Percentiles rank a stretch among this genome's conserved stretches.
Evolutionary conservation across 2,329 filamentous ascomycete genomes (phyloP).

Genomic region (Verticillium klebahnii): DNA sequence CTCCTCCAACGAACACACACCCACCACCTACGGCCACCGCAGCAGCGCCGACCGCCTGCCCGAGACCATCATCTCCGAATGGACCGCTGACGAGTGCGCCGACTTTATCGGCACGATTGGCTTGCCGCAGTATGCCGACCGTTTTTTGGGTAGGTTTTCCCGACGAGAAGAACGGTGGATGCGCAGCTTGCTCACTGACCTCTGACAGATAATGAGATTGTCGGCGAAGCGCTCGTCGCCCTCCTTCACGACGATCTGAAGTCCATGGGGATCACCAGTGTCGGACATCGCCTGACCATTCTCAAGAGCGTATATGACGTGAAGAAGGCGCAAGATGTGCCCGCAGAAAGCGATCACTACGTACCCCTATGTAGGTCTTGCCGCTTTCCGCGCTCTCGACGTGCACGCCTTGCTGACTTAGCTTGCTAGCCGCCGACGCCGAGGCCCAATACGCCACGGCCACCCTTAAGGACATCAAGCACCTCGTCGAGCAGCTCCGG

Average conservation of each 20-base stretch:
- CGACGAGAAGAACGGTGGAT: not conserved
- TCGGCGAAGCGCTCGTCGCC: slow-evolving; percentile 84
- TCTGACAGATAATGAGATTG: slow-evolving; percentile 79
- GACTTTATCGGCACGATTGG: slow-evolving; percentile 81
- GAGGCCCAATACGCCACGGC: slow-evolving; percentile 81
- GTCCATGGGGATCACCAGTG: slow-evolving; percentile 88
- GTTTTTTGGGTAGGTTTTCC: slow-evolving; percentile 68
- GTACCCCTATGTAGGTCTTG: slow-evolving; percentile 74
- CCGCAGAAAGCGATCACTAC: slow-evolving; percentile 89
- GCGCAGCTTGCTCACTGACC: slow-evolving; percentile 12
- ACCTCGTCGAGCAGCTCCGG: slow-evolving; percentile 83
- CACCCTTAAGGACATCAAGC: slow-evolving; percentile 87
- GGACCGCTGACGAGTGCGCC: slow-evolving; percentile 82
- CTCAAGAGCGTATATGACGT: slow-evolving; percentile 95
- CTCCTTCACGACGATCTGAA: slow-evolving; percentile 90
- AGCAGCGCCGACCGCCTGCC: slow-evolving; percentile 62
- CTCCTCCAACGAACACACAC: slow-evolving; percentile 68
- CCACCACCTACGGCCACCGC: slow-evolving; percentile 70
- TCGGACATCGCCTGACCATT: slow-evolving; percentile 90
- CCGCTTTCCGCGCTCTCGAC: slow-evolving; percentile 1
- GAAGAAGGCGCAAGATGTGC: slow-evolving; percentile 89
- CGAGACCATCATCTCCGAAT: slow-evolving; percentile 72
- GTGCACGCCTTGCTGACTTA: slow-evolving; percentile 3
- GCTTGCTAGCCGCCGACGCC: slow-evolving; percentile 72
- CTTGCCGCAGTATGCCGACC: slow-evolving; percentile 75